These are phyloP conservation scores for Physcia stellaris DNA, from an alignment of 495 filamentous ascomycete species.

Conservation along the genomic window DNA sequence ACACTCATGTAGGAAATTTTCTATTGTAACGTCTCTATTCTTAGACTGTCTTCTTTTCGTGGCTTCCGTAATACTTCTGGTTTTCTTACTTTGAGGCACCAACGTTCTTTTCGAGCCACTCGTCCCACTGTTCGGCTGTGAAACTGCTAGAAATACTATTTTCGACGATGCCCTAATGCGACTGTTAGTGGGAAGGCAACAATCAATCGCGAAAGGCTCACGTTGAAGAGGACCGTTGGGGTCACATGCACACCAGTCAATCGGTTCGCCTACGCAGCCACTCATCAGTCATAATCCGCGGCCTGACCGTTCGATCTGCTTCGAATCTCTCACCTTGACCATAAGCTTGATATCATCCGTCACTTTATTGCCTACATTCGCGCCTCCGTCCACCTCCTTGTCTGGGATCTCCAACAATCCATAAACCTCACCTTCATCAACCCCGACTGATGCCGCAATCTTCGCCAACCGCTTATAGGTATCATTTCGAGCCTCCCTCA, in stretches of 20 bases:
- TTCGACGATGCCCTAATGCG: slow-evolving; percentile 60
- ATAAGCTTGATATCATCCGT: slow-evolving; percentile 77
- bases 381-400: slow-evolving; percentile 42
- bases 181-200: too few species aligned
- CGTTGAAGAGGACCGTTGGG: slow-evolving; percentile 78
- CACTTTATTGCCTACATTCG: slow-evolving; percentile 63
- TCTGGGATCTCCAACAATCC: slow-evolving; percentile 49
- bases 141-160: slow-evolving; percentile 65
- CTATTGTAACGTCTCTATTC: too few species aligned
- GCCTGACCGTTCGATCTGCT: background rate
- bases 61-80: too few species aligned
- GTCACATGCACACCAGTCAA: slow-evolving; percentile 75
- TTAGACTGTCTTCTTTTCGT: too few species aligned
- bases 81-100: too few species aligned
- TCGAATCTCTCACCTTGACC: slow-evolving; percentile 44
- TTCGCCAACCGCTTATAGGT: slow-evolving; percentile 69
- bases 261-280: slow-evolving; percentile 41
- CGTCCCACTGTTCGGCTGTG: slow-evolving; percentile 64
- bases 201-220: slow-evolving; percentile 23
- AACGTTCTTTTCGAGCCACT: slow-evolving; percentile 71
- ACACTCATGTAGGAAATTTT: too few species aligned
- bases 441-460: slow-evolving; percentile 50
- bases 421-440: slow-evolving; percentile 52
- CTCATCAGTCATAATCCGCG: too few species aligned
- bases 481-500: slow-evolving; percentile 66